Conservation (phyloP, 2,329 filamentous ascomycete genomes). For the Penicillium sp. region DNA sequence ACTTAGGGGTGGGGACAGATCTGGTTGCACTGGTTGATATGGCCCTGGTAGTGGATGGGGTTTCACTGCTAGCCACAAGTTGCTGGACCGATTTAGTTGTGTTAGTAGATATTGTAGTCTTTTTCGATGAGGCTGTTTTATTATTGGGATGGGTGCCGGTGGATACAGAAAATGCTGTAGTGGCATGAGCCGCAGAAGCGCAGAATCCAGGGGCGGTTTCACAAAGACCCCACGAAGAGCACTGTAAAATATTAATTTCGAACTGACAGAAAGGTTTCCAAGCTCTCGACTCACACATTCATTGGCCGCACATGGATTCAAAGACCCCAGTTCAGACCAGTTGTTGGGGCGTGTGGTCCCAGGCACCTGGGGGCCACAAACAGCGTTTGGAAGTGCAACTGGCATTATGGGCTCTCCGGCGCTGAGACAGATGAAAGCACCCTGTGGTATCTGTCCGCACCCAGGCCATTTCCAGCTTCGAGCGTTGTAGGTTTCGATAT, state of each 20-base stretch:
- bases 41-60: not conserved
- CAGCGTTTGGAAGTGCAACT: slow-evolving; percentile 35
- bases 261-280: not conserved
- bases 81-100: not conserved
- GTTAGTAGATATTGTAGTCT: not conserved
- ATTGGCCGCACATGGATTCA: slow-evolving; percentile 9
- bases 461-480: slow-evolving; percentile 46
- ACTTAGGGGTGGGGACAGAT: not conserved
- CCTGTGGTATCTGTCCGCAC: slow-evolving; percentile 35
- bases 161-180: not conserved
- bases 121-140: not conserved
- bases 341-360: slow-evolving; percentile 36
- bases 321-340: slow-evolving; percentile 20
- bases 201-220: not conserved
- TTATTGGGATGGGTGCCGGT: too few relatives aligned
- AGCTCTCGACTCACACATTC: slow-evolving; percentile 9
- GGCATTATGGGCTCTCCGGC: slow-evolving; percentile 43
- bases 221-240: not conserved
- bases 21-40: not conserved
- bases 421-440: slow-evolving; percentile 41
- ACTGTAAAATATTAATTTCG: not conserved
- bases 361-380: slow-evolving; percentile 48
- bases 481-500: slow-evolving; percentile 45
- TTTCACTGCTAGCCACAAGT: not conserved
- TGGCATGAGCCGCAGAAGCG: not conserved